Evolutionary conservation across 768 basidiomycete genomes (phyloP), one percentile per base, ranked within the genome.

Genomic region (Trametes cubensis): DNA sequence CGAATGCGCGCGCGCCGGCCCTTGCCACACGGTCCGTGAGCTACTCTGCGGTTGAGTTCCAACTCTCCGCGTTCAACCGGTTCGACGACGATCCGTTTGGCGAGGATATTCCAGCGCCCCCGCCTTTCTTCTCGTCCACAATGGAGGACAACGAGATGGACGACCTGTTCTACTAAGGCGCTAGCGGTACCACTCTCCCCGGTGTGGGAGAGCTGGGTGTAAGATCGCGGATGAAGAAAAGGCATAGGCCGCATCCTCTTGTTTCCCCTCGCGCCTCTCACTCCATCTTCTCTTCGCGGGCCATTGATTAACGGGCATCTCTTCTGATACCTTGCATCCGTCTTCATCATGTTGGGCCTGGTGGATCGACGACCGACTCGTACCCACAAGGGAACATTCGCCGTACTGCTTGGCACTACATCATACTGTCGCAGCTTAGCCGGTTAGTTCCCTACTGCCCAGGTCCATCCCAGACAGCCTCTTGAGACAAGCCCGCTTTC

Each of bases 11-110:
- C 42, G 50, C 55, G 4, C 48, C 42, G 17, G 40, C 61, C 17
- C 61, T 66, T 25, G 47, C 62, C 13, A 45, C 59, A 21, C 67
- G 71, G 50, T 67, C 71, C 5, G 55, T 61, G 18, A 72, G 69
- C 68, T 72, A 72, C 60, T 72, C 71, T 23, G 61, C 62, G 45
- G 62, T 70, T 47, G 71, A 72, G 64, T 61, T 61, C 64, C 61
- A 63, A 52, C 52, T 71, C 41, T 65, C 70, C 15, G 28, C 47
- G 39, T 30, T 42, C 26, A 25, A 47, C 3, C 46, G 60, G 25
- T 40, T 60, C 13, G 60, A 47, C 41, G 59, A 62, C 47, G 59
- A 62, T 40, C 65, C 55, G 20, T 69, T 67, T 41, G 67, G 64
- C 41, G 68, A 69, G 50, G 25, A 62, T 30, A 38, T 59, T 40